Evolutionary conservation across 2,329 filamentous ascomycete species (phyloP), one percentile per base, ranked within the genome.

Genomic region (Penicillium sp.): DNA sequence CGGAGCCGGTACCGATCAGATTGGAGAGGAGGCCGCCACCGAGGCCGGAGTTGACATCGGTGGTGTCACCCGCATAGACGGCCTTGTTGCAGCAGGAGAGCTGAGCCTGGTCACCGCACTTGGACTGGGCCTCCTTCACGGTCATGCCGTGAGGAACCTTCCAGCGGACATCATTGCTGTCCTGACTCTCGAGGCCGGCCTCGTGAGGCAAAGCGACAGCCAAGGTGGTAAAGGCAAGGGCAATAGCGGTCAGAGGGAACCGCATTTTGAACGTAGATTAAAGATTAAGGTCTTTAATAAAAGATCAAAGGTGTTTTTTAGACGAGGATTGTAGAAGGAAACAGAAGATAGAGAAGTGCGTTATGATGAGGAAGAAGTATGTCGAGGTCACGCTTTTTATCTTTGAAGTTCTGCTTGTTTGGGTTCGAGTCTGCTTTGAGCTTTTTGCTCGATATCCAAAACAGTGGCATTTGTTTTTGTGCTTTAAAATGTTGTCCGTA

Each of bases 51-150:
- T 61, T 59, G 51, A 68, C 57, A 43, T 63, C 51, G 50, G 64
- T 69, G 57, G 57, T 63, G 62, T 71, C 68, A 55, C 64, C 65
- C 36, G 65, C 59, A 55, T 66, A 67, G 64, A 55, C 61, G 53
- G 62, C 63, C 60, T 70, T 65, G 67, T 74, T 72, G 63, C 69
- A 70, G 68, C 69, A 72, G 50, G 67, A 68, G 20, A 72, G 63
- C 60, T 70, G 63, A 49, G 68, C 66, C 58, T 70, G 54, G 58
- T 68, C 56, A 67, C 69, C 69, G 48, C 69, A 72, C 63, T 69
- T 69, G 55, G 64, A 56, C 63, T 67, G 62, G 35, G 67, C 69
- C 64, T 72, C 58, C 62, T 69, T 48, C 50, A 71, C 58, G 42
- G 66, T 70, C 45, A 71, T 45, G 38, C 58, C 50, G 22, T 60